Evolutionary conservation across 352 stramenopile genomes (phyloP).

Genomic region (Phytophthora multivora): DNA sequence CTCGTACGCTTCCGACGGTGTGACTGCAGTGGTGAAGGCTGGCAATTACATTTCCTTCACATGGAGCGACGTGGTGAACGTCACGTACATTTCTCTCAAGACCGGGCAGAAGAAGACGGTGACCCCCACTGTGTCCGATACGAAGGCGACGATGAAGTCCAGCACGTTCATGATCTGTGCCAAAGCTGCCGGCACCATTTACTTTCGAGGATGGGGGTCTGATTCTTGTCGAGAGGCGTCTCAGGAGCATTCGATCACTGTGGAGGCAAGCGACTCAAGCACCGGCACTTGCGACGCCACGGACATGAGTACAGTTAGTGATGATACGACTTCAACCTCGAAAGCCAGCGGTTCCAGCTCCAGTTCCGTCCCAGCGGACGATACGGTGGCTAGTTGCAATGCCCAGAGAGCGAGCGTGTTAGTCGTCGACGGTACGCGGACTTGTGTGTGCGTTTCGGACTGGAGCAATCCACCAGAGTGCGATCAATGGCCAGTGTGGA

Average conservation of each 20-base stretch:
- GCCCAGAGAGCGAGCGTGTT: constrained; percentile 50
- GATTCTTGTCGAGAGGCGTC: constrained; percentile 61
- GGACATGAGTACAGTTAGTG: background rate
- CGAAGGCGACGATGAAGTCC: constrained; percentile 36
- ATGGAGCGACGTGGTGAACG: constrained; percentile 50
- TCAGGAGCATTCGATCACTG: constrained; percentile 46
- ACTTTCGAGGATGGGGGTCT: constrained; percentile 64
- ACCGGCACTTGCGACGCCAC: constrained; percentile 24
- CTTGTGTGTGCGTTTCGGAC: constrained; percentile 67
- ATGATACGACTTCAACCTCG: background rate
- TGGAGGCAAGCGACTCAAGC: constrained; percentile 41
- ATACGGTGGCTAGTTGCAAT: constrained; percentile 52
- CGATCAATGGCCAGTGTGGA: constrained; percentile 55
- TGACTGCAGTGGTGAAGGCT: constrained; percentile 52
- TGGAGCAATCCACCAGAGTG: constrained; percentile 62
- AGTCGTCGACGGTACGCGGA: constrained; percentile 34
- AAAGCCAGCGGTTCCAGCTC: constrained; percentile 5
- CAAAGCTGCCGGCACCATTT: constrained; percentile 53
- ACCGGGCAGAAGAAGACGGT: constrained; percentile 68
- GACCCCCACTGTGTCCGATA: constrained; percentile 47
- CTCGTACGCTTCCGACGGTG: constrained; percentile 48
- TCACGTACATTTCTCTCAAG: constrained; percentile 69
- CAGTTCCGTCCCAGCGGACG: constrained; percentile 23
- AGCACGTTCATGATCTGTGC: constrained; percentile 69
- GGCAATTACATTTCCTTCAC: constrained; percentile 62